Conservation (phyloP, 169 alveolate species). For the Plasmodium chabaudi region DNA sequence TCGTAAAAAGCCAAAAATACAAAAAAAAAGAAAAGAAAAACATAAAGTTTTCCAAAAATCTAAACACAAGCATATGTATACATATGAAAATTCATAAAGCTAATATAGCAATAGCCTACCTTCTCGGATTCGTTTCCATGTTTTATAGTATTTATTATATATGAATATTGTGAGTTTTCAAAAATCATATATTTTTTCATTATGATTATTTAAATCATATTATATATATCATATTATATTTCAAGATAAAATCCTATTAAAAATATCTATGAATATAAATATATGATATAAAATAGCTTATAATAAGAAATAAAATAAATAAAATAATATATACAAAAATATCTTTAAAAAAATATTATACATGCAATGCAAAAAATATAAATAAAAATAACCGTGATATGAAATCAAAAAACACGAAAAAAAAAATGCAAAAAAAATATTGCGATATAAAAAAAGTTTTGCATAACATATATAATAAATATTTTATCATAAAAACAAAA, state of each 20-base stretch:
- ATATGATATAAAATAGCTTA: neutral
- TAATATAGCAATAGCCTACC: slow-evolving; percentile 24
- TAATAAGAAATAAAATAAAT: neutral
- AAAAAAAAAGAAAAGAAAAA: neutral
- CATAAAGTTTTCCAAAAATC: neutral
- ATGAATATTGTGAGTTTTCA: slow-evolving; percentile 60
- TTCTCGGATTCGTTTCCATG: slow-evolving; percentile 77
- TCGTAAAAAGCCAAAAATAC: too few relatives aligned
- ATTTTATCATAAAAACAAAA: too few relatives aligned
- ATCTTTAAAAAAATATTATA: neutral
- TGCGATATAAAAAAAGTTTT: too few relatives aligned
- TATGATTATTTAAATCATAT: slow-evolving; percentile 17
- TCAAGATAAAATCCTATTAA: too few relatives aligned
- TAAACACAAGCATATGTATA: neutral
- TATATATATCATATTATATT: neutral
- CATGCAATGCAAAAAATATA: neutral
- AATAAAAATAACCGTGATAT: too few relatives aligned
- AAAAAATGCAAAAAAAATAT: too few relatives aligned
- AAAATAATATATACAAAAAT: neutral
- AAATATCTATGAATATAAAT: neutral
- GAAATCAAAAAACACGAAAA: too few relatives aligned
- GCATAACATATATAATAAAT: too few relatives aligned
- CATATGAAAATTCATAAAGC: neutral
- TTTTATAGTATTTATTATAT: slow-evolving; percentile 70
- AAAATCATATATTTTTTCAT: slow-evolving; percentile 68